These are phyloP conservation scores for Wallacemonas sp. DNA, from an alignment of 208 protist species.

Conservation along the genomic window DNA sequence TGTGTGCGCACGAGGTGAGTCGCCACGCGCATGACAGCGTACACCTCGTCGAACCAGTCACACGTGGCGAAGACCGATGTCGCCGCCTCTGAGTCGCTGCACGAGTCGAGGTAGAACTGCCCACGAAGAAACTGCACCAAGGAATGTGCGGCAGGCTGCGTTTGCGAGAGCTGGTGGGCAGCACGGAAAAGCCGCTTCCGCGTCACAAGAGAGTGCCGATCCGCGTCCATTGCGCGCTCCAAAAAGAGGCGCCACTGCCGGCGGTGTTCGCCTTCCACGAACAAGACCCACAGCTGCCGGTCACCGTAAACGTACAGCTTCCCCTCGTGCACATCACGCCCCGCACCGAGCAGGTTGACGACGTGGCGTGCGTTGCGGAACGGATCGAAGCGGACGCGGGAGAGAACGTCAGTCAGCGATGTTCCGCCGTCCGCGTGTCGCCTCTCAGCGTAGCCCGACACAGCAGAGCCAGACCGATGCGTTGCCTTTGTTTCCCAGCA, in stretches of 20 bases:
- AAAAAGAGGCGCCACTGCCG: conserved; percentile 79
- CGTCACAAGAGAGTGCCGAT: conserved; percentile 20
- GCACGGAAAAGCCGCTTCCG: conserved; percentile 61
- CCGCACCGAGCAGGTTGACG: conserved; percentile 30
- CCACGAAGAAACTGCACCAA: conserved; percentile 46
- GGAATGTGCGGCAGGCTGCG: conserved; percentile 30
- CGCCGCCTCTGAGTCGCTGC: conserved; percentile 30
- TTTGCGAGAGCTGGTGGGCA: conserved; percentile 49
- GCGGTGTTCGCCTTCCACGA: conserved; percentile 60
- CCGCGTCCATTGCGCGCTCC: conserved; percentile 51
- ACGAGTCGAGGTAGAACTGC: conserved; percentile 51
- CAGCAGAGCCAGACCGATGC: too few species aligned
- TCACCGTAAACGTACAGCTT: conserved; percentile 58
- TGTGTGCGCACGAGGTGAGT: too few species aligned
- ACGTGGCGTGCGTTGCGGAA: conserved; percentile 35
- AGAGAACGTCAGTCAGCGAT: conserved; percentile 70
- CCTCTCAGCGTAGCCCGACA: too few species aligned
- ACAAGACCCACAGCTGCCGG: conserved; percentile 56
- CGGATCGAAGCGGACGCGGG: conserved; percentile 72
- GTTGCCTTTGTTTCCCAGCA: conserved; percentile 35
- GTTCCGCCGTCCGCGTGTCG: conserved; percentile 18
- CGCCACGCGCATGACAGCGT: conserved; percentile 35
- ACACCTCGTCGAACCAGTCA: conserved; percentile 67
- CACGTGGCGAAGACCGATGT: conserved; percentile 55
- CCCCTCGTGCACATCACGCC: conserved; percentile 49